These are phyloP conservation scores for Gaultheria prostrata DNA, from an alignment of 148 eudicot genomes.

Conservation along the genomic window DNA sequence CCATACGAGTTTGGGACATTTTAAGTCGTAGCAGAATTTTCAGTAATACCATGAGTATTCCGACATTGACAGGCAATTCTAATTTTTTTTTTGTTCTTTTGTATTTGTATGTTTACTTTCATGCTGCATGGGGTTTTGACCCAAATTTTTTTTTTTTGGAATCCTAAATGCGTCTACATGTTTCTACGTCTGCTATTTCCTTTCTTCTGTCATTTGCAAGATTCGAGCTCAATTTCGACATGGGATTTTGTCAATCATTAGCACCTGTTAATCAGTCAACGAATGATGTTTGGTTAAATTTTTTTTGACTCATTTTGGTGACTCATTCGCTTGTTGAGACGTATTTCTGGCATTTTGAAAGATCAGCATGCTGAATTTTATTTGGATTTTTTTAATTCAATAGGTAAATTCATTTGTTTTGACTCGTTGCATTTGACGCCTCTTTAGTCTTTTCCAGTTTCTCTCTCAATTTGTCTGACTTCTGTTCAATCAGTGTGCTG, in stretches of 20 bases:
- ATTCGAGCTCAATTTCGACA: neutral
- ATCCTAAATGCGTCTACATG: neutral
- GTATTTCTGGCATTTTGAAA: neutral
- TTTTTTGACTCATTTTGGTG: neutral
- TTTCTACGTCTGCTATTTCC: neutral
- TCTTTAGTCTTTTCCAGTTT: neutral
- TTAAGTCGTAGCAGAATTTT: constrained; percentile 55
- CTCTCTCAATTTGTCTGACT: neutral
- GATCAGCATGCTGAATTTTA: neutral
- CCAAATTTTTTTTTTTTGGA: neutral
- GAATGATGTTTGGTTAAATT: neutral
- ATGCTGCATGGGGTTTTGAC: neutral
- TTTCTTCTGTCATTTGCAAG: neutral
- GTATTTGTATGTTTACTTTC: neutral
- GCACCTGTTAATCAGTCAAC: neutral
- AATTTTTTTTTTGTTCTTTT: neutral
- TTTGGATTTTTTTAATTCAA: neutral
- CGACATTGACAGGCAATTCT: constrained; percentile 43
- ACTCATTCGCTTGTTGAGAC: neutral
- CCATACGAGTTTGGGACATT: constrained; percentile 76
- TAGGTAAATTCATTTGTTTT: neutral
- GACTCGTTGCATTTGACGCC: neutral
- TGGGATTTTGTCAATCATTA: neutral
- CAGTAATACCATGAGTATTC: constrained; percentile 44
- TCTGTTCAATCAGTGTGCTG: neutral